phyloP scores from a whole-genome alignment of 352 stramenopile species.

The Elongisporangium undulatum region DNA sequence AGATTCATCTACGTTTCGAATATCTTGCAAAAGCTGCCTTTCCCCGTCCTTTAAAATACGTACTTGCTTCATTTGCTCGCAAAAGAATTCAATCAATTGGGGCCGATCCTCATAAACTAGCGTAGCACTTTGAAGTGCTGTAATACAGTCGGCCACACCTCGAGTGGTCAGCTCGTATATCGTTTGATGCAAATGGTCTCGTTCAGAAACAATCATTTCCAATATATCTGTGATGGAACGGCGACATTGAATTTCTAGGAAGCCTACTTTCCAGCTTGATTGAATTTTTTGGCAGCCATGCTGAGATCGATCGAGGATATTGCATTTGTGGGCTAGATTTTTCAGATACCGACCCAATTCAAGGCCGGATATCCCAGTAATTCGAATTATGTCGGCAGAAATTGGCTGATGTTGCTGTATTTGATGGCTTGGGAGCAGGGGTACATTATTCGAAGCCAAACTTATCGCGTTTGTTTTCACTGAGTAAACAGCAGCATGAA shows the following conservation, averaged over 20 bases:
- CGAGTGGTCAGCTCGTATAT: constrained; percentile 27
- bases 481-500: constrained; percentile 46
- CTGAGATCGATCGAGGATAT: constrained; percentile 43
- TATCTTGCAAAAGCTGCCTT: constrained; percentile 58
- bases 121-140: constrained; percentile 36
- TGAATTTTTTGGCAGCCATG: constrained; percentile 62
- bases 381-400: constrained; percentile 13
- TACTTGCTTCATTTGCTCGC: constrained; percentile 60
- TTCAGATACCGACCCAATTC: constrained; percentile 48
- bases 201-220: constrained; percentile 51
- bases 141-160: constrained; percentile 37
- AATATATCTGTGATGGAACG: constrained; percentile 52
- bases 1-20: constrained; percentile 66
- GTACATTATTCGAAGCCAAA: not conserved
- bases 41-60: constrained; percentile 45
- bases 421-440: constrained; percentile 1
- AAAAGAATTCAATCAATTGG: constrained; percentile 69
- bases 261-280: constrained; percentile 65
- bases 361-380: constrained; percentile 27
- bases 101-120: constrained; percentile 57
- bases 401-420: not conserved
- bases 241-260: constrained; percentile 71
- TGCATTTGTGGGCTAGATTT: constrained; percentile 23
- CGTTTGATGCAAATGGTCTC: constrained; percentile 29
- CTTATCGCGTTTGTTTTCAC: constrained; percentile 8